Evolutionary conservation across 2,329 filamentous ascomycete genomes (phyloP).

Genomic region (Phaeosphaeriaceae sp.): DNA sequence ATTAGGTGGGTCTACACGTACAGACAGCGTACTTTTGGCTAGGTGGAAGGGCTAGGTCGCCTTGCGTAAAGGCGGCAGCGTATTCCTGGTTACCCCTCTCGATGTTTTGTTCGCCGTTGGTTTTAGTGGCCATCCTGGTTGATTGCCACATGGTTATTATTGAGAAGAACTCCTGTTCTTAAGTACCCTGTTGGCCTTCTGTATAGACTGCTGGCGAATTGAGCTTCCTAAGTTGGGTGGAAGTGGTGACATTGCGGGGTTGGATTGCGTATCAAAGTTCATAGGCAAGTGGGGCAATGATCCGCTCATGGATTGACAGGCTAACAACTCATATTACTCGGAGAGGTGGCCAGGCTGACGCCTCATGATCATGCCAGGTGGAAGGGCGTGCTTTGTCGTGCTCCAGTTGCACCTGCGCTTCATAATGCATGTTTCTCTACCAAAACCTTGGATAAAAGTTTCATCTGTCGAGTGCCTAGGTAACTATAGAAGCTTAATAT

Average conservation of each 20-base stretch:
- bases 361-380: too few species aligned
- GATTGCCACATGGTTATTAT: neutral
- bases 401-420: too few species aligned
- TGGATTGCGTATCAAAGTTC: conserved; percentile 12
- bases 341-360: too few species aligned
- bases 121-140: conserved; percentile 18
- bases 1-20: conserved; percentile 43
- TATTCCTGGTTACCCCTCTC: conserved; percentile 65
- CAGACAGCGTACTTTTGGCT: conserved; percentile 71
- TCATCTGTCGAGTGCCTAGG: neutral
- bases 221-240: too few species aligned
- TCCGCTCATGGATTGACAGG: conserved; percentile 2
- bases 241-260: conserved; percentile 24
- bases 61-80: conserved; percentile 67
- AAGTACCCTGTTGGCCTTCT: conserved; percentile 10
- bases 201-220: neutral
- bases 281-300: neutral
- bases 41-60: conserved; percentile 70
- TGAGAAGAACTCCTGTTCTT: neutral
- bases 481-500: conserved; percentile 35
- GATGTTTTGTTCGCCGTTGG: conserved; percentile 61
- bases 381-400: too few species aligned
- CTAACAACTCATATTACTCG: conserved; percentile 3
- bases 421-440: too few species aligned
- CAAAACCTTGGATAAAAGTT: neutral